phyloP scores from a whole-genome alignment of 495 filamentous ascomycete species.

The Hyphodiscus hymeniophilus region DNA sequence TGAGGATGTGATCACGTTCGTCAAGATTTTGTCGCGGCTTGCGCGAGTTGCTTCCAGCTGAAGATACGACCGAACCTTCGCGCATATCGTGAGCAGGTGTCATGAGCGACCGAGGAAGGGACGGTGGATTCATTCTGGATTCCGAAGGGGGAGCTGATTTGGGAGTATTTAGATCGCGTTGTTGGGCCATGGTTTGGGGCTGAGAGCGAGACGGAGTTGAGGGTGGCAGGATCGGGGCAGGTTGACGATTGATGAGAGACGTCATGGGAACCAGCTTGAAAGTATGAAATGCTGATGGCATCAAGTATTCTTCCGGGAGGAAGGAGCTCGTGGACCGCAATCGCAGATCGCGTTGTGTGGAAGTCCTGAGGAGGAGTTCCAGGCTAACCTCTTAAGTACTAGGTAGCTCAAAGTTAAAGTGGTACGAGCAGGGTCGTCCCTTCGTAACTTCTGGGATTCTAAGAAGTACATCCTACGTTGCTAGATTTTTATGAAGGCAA shows the following conservation, averaged over 20 bases:
- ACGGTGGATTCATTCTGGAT: conserved; percentile 21
- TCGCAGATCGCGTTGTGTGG: too few species aligned
- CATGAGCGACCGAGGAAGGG: conserved; percentile 17
- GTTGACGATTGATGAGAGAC: conserved; percentile 11
- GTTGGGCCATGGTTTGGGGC: conserved; percentile 8
- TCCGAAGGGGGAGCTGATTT: conserved; percentile 18
- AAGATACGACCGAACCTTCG: conserved; percentile 18
- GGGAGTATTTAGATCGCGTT: conserved; percentile 3
- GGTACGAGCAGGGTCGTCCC: too few species aligned
- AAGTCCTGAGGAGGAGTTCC: too few species aligned
- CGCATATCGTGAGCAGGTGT: conserved; percentile 22
- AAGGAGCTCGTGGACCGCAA: too few species aligned
- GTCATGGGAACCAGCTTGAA: conserved; percentile 24
- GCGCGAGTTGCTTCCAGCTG: conserved; percentile 15
- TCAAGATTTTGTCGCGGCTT: conserved; percentile 23
- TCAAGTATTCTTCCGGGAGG: too few species aligned
- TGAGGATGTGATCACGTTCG: conserved; percentile 22
- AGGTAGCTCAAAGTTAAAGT: too few species aligned
- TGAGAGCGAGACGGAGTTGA: conserved; percentile 14
- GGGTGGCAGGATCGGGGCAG: conserved; percentile 19
- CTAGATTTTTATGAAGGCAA: too few species aligned
- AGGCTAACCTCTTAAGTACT: too few species aligned
- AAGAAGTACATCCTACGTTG: too few species aligned
- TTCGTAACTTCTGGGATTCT: too few species aligned
- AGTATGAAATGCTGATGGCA: conserved; percentile 21